These are phyloP conservation scores for Cichorium intybus DNA, from an alignment of 140 eudicot genomes.

Conservation along the genomic window DNA sequence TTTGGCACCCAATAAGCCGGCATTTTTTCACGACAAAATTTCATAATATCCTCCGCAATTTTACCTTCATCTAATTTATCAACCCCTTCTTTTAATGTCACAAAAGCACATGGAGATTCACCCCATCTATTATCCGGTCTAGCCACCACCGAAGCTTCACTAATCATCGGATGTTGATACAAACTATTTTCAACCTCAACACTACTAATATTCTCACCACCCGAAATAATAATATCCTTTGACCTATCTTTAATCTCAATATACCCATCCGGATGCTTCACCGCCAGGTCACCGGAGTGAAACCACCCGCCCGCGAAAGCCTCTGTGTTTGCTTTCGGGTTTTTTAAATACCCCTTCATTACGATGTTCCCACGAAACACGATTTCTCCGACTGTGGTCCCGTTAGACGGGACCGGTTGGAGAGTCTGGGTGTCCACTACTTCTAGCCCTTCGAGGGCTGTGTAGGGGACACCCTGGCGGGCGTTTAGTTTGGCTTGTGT, in stretches of 20 bases:
- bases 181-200: constrained; percentile 73
- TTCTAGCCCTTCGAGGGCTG: constrained; percentile 55
- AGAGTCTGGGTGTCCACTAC: constrained; percentile 56
- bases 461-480: constrained; percentile 68
- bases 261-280: constrained; percentile 74
- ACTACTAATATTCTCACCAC: constrained; percentile 91
- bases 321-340: constrained; percentile 74
- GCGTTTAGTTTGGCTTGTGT: constrained; percentile 67
- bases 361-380: constrained; percentile 76
- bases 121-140: constrained; percentile 81
- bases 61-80: constrained; percentile 36
- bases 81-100: constrained; percentile 51
- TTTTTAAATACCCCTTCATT: constrained; percentile 85
- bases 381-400: constrained; percentile 76
- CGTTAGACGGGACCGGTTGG: constrained; percentile 70
- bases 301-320: constrained; percentile 83
- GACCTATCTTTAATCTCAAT: constrained; percentile 82
- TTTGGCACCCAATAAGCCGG: constrained; percentile 86
- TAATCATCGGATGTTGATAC: constrained; percentile 58
- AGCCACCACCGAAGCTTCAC: constrained; percentile 85
- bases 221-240: constrained; percentile 85
- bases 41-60: constrained; percentile 72
- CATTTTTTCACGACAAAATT: constrained; percentile 62
- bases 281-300: constrained; percentile 77
- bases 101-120: constrained; percentile 88